These are phyloP conservation scores for Crithidia sp. DNA, from an alignment of 208 protist species.

Conservation along the genomic window DNA sequence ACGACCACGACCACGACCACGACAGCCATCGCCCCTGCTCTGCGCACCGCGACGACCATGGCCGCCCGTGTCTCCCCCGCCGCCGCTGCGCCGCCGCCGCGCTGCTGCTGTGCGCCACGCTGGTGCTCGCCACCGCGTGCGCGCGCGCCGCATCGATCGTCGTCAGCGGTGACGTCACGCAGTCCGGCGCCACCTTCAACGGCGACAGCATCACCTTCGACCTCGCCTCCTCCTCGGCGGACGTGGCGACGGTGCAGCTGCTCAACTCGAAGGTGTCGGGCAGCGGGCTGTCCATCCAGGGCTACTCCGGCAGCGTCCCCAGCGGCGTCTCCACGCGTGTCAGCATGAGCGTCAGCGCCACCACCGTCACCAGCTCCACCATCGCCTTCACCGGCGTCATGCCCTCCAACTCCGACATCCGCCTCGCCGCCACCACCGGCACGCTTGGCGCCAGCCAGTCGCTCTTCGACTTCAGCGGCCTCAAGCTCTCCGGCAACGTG, in stretches of 20 bases:
- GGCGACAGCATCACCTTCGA: conserved; percentile 22
- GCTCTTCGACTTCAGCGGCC: conserved; percentile 29
- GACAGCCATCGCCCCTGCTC: too few species aligned
- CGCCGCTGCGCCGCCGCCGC: conserved; percentile 5
- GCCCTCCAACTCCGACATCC: conserved; percentile 29
- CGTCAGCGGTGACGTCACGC: conserved; percentile 5
- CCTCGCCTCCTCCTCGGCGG: neutral
- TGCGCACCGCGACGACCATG: too few species aligned
- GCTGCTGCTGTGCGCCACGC: conserved; percentile 27
- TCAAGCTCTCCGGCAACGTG: conserved; percentile 14
- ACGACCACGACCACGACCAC: too few species aligned
- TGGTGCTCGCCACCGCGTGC: conserved; percentile 24
- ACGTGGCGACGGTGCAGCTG: conserved; percentile 26
- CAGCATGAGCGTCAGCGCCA: conserved; percentile 17
- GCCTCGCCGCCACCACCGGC: conserved; percentile 23
- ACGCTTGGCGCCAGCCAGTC: conserved; percentile 17
- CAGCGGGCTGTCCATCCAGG: conserved; percentile 10
- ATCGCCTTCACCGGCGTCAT: conserved; percentile 20
- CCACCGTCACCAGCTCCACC: conserved; percentile 2
- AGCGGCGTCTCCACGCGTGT: conserved; percentile 5
- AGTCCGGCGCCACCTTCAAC: conserved; percentile 8
- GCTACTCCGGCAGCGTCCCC: neutral
- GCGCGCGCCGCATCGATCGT: conserved; percentile 9
- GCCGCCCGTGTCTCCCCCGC: neutral
- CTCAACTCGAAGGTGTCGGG: conserved; percentile 21